phyloP scores from a whole-genome alignment of 352 stramenopile species.

The Peronospora tabacina region DNA sequence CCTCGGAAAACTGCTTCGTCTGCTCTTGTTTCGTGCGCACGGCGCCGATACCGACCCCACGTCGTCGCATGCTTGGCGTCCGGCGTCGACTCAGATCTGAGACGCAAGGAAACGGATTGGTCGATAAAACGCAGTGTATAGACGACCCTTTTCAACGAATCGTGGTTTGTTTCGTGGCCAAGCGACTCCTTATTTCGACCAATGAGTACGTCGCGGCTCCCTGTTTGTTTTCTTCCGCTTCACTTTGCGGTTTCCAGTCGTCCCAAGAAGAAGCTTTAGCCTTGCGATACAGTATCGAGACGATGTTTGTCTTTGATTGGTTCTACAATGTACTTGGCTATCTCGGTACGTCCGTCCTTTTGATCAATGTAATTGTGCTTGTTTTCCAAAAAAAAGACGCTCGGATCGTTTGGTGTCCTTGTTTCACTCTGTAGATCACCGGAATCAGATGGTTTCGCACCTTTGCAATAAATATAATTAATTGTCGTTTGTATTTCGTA shows the following conservation, averaged over 20 bases:
- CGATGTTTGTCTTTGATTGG: conserved; percentile 94
- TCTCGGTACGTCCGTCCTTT: conserved; percentile 64
- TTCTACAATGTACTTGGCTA: conserved; percentile 92
- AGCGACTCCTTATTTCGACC: neutral
- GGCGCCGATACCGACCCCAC: conserved; percentile 73
- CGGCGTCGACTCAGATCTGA: neutral
- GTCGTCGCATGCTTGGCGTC: conserved; percentile 38
- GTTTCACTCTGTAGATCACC: too few species aligned
- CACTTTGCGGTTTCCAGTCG: conserved; percentile 35
- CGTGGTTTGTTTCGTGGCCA: conserved; percentile 45
- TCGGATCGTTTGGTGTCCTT: too few species aligned
- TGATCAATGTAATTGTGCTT: neutral
- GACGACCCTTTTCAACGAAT: conserved; percentile 44
- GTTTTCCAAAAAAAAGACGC: too few species aligned
- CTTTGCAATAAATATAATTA: too few species aligned
- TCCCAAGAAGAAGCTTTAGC: conserved; percentile 7
- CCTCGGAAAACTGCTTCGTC: conserved; percentile 74
- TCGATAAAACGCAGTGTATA: conserved; percentile 6
- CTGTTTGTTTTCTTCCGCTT: conserved; percentile 20
- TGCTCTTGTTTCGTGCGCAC: conserved; percentile 88
- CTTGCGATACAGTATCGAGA: neutral
- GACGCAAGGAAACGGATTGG: neutral
- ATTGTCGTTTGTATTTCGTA: conserved; percentile 8
- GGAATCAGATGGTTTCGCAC: too few species aligned
- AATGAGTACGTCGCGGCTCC: conserved; percentile 3